These are phyloP conservation scores for Amphichorda felina DNA, from an alignment of 2,329 filamentous ascomycete genomes.

Conservation along the genomic window DNA sequence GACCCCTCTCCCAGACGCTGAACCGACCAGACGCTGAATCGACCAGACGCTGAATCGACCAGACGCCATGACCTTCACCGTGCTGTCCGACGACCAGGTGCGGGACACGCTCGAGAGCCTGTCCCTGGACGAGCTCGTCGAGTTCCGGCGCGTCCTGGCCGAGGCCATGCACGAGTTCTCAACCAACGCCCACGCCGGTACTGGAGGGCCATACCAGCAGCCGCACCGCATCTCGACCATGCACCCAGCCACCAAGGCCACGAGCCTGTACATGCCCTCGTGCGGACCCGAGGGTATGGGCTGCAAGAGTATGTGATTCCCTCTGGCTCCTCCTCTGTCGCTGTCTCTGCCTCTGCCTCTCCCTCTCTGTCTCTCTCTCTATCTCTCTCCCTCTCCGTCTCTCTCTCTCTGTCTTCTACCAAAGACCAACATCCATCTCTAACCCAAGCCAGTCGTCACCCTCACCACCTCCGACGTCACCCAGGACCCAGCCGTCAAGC, in stretches of 20 bases:
- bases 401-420: background rate
- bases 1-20: too few relatives aligned
- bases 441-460: constrained; percentile 44
- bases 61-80: constrained; percentile 46
- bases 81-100: constrained; percentile 47
- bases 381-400: background rate
- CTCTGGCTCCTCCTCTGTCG: too few relatives aligned
- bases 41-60: too few relatives aligned
- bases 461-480: constrained; percentile 30
- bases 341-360: too few relatives aligned
- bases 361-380: background rate
- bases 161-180: constrained; percentile 50
- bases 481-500: constrained; percentile 13
- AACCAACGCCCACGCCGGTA: constrained; percentile 33
- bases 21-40: too few relatives aligned
- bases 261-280: constrained; percentile 66
- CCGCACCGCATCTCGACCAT: constrained; percentile 38
- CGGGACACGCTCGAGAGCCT: constrained; percentile 40
- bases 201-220: constrained; percentile 37
- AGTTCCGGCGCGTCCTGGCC: constrained; percentile 35
- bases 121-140: constrained; percentile 36
- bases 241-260: constrained; percentile 35
- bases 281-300: constrained; percentile 51
- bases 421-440: too few relatives aligned
- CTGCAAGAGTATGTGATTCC: constrained; percentile 45